A percentile compares a stretch with the other conserved stretches of the same genome.
Conservation (phyloP, 768 basidiomycete genomes). For the Hortiboletus campestris region DNA sequence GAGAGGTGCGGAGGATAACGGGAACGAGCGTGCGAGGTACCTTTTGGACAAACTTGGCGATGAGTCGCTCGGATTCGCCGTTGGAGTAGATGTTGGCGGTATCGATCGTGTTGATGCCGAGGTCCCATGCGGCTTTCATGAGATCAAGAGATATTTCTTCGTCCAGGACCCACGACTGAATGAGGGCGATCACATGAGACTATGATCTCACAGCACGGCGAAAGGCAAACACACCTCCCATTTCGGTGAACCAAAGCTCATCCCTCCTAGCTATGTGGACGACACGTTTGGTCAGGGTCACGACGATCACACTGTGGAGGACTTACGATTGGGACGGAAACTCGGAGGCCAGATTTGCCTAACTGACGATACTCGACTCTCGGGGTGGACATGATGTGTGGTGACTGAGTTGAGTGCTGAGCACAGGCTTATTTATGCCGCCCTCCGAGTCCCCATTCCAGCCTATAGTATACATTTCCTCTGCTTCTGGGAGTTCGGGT, state of each 20-base stretch:
- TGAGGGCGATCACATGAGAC: not conserved
- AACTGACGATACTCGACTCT: slow-evolving; percentile 25
- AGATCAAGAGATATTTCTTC: slow-evolving; percentile 32
- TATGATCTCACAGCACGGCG: not conserved
- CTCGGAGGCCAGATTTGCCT: slow-evolving; percentile 25
- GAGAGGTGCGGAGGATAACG: no score
- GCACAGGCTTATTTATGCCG: no score
- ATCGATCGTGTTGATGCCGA: slow-evolving; percentile 41
- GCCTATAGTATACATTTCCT: no score
- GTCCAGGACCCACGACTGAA: slow-evolving; percentile 28
- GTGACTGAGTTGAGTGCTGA: no score
- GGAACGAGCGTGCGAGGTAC: slow-evolving; percentile 6
- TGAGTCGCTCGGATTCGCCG: slow-evolving; percentile 37
- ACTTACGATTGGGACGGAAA: slow-evolving; percentile 37
- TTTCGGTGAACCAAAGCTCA: slow-evolving; percentile 28
- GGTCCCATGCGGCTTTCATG: slow-evolving; percentile 39
- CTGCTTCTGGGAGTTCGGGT: no score
- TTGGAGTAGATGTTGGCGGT: slow-evolving; percentile 39
- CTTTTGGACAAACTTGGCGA: slow-evolving; percentile 38
- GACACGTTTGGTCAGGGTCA: not conserved
- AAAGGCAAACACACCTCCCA: slow-evolving; percentile 23
- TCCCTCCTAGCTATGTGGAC: slow-evolving; percentile 21
- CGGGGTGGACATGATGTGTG: not conserved
- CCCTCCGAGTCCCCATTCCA: no score
- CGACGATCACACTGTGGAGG: not conserved